Evolutionary conservation across 495 filamentous ascomycete genomes (phyloP).

Genomic region (Trichoderma asperelloides): DNA sequence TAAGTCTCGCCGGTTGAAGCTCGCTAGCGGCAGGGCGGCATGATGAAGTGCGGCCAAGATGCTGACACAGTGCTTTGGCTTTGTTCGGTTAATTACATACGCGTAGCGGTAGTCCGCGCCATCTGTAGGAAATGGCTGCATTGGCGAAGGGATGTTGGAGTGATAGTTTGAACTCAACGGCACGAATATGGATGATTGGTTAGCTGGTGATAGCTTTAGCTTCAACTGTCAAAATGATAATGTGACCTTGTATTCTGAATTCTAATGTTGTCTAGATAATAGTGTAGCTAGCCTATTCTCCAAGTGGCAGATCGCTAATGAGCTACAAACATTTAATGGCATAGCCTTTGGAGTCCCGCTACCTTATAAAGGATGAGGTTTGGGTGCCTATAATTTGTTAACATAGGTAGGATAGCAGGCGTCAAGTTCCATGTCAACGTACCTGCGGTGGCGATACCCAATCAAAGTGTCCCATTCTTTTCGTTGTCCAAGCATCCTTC

Average conservation of each 20-base stretch:
- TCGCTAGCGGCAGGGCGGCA: not conserved
- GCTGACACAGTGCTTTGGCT: not conserved
- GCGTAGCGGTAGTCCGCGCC: too few species aligned
- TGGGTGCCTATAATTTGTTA: not conserved
- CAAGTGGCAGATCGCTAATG: not conserved
- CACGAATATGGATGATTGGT: too few species aligned
- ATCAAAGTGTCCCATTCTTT: slow-evolving; percentile 30
- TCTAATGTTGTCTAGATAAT: too few species aligned
- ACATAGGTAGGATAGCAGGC: not conserved
- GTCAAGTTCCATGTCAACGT: slow-evolving; percentile 4
- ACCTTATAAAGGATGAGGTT: not conserved
- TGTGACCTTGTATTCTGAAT: too few species aligned
- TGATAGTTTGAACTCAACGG: not conserved
- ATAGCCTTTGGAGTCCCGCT: not conserved
- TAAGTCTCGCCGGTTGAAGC: not conserved
- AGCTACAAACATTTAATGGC: not conserved
- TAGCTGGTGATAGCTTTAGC: too few species aligned
- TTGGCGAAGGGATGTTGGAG: too few species aligned
- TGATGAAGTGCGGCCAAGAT: not conserved
- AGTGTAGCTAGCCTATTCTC: too few species aligned
- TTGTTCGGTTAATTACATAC: not conserved
- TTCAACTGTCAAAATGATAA: too few species aligned
- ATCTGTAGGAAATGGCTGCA: too few species aligned
- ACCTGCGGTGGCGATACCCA: slow-evolving; percentile 19
- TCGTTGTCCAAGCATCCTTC: slow-evolving; percentile 24